phyloP scores from a whole-genome alignment of 208 protist genomes.

The Leishmania lainsoni region DNA sequence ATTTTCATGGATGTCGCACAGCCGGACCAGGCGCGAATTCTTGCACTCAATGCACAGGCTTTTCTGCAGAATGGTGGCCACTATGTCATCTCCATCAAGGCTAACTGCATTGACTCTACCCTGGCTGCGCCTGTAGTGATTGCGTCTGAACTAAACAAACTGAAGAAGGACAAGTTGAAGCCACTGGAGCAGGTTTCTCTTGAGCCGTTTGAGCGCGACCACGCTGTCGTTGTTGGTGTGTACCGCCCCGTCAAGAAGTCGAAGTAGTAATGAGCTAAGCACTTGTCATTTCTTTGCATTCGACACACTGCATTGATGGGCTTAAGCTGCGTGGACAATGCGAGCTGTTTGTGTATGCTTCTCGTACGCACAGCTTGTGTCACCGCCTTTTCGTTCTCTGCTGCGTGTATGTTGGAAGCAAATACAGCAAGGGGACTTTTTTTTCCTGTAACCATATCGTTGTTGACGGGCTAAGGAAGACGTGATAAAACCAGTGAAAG shows the following conservation, averaged over 20 bases:
- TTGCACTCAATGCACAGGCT: conserved; percentile 98
- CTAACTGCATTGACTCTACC: conserved; percentile 99
- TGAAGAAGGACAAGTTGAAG: conserved; percentile 98
- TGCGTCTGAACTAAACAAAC: conserved; percentile 96
- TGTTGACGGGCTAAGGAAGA: neutral
- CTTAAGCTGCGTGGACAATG: neutral
- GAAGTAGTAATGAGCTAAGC: conserved; percentile 5
- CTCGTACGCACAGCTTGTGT: neutral
- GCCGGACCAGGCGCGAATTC: conserved; percentile 99
- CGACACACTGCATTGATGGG: neutral
- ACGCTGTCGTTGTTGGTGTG: conserved; percentile 97
- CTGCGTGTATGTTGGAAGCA: neutral
- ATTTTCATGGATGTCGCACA: conserved; percentile 99
- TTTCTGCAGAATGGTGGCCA: conserved; percentile 99
- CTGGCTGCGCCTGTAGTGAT: conserved; percentile 97
- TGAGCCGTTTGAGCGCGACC: conserved; percentile 99
- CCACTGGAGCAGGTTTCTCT: conserved; percentile 98
- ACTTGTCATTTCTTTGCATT: conserved; percentile 5
- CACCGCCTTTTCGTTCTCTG: neutral
- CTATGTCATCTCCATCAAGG: conserved; percentile 99
- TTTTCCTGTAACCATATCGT: neutral
- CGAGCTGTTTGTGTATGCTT: conserved; percentile 1
- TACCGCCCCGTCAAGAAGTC: conserved; percentile 89
- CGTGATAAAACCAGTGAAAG: neutral
- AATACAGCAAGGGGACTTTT: neutral